A percentile compares a stretch with the other conserved stretches of the same genome.
phyloP scores from a whole-genome alignment of 306 rosid species.

The Pachyrhizus erosus region DNA sequence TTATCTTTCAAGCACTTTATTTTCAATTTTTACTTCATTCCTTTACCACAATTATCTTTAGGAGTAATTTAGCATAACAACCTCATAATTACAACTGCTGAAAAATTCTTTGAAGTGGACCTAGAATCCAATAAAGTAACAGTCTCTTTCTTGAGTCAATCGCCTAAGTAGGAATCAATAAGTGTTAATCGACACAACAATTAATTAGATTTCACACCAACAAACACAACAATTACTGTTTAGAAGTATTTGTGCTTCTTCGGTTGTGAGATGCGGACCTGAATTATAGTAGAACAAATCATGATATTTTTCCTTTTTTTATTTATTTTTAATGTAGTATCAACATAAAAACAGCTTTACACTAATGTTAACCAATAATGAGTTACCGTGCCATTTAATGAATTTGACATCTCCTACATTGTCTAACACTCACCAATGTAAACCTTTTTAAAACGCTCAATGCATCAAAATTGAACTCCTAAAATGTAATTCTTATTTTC shows the following conservation, averaged over 20 bases:
- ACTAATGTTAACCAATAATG: not conserved
- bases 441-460: not conserved
- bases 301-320: not conserved
- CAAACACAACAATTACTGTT: no score
- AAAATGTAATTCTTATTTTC: not conserved
- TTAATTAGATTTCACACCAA: no score
- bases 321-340: not conserved
- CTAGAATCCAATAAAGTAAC: no score
- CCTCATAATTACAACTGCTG: no score
- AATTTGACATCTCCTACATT: not conserved
- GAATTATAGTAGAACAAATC: not conserved
- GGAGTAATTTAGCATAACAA: no score
- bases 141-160: no score
- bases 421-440: not conserved
- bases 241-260: not conserved
- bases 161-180: no score
- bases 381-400: not conserved
- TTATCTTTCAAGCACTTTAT: no score
- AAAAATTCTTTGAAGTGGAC: no score
- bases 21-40: no score
- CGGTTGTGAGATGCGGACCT: not conserved
- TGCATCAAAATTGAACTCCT: constrained; percentile 7
- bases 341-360: not conserved
- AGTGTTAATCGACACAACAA: no score
- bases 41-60: no score